Percentiles rank a stretch among this genome's conserved stretches.
phyloP scores from a whole-genome alignment of 768 basidiomycete genomes.

The Kwoniella mangroviensis region DNA sequence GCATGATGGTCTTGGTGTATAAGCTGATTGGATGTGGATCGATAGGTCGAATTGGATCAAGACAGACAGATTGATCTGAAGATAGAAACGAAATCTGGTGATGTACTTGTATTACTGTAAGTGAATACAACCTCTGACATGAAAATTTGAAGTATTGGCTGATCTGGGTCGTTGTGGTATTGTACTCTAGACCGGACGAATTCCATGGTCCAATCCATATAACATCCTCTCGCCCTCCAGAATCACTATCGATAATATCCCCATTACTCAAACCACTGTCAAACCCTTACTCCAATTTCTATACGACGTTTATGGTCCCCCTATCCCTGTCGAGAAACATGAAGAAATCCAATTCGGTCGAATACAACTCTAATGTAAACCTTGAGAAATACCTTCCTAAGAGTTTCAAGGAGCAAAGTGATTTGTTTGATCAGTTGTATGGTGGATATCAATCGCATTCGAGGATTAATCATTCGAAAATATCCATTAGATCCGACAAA shows the following conservation, averaged over 20 bases:
- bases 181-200: slow-evolving; percentile 33
- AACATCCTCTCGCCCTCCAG: slow-evolving; percentile 31
- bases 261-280: slow-evolving; percentile 32
- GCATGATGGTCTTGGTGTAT: background rate
- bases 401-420: slow-evolving; percentile 30
- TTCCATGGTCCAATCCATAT: slow-evolving; percentile 45
- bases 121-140: slow-evolving; percentile 3
- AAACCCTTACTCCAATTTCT: slow-evolving; percentile 45
- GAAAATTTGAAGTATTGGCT: background rate
- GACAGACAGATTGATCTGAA: slow-evolving; percentile 47
- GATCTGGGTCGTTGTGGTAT: background rate
- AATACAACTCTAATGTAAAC: slow-evolving; percentile 17
- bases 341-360: slow-evolving; percentile 17
- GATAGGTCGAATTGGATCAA: slow-evolving; percentile 42
- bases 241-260: slow-evolving; percentile 31
- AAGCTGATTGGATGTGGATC: background rate
- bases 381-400: slow-evolving; percentile 36
- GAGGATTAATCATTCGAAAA: slow-evolving; percentile 40
- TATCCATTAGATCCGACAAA: slow-evolving; percentile 34
- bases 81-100: slow-evolving; percentile 46
- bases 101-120: slow-evolving; percentile 47
- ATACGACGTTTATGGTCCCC: slow-evolving; percentile 43
- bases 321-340: slow-evolving; percentile 15
- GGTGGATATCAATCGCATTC: slow-evolving; percentile 33
- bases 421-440: slow-evolving; percentile 35